Evolutionary conservation across 2,329 filamentous ascomycete genomes (phyloP).

Genomic region (Colletotrichum musae): DNA sequence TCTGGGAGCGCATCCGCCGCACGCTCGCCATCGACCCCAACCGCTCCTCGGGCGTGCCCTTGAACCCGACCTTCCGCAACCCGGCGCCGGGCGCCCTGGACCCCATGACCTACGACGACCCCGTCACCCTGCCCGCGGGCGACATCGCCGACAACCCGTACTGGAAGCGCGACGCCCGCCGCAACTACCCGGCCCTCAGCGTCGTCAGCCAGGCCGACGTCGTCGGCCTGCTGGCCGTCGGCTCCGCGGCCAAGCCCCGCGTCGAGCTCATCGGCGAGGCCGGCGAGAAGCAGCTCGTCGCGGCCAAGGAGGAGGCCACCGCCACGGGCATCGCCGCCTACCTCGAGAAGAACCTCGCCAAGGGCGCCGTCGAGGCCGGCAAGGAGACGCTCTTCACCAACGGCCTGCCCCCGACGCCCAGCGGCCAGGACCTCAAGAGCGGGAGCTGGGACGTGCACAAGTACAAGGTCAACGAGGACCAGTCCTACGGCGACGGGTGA

Average conservation of each 20-base stretch:
- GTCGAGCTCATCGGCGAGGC: slow-evolving; percentile 81
- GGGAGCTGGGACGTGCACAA: slow-evolving; percentile 77
- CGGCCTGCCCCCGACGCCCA: slow-evolving; percentile 89
- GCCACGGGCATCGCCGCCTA: slow-evolving; percentile 79
- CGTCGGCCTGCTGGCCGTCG: slow-evolving; percentile 87
- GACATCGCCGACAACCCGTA: slow-evolving; percentile 94
- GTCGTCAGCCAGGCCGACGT: slow-evolving; percentile 88
- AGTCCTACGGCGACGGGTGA: slow-evolving; percentile 79
- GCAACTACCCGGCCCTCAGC: slow-evolving; percentile 85
- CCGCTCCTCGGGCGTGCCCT: slow-evolving; percentile 90
- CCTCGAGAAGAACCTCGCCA: slow-evolving; percentile 72
- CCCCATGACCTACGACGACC: slow-evolving; percentile 82
- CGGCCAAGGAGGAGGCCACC: slow-evolving; percentile 81
- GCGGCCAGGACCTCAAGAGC: slow-evolving; percentile 71
- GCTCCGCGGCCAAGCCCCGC: slow-evolving; percentile 85
- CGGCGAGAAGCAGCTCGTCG: slow-evolving; percentile 76
- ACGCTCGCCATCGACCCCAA: slow-evolving; percentile 85
- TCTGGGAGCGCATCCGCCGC: slow-evolving; percentile 89
- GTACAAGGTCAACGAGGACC: slow-evolving; percentile 75
- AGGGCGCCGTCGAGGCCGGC: slow-evolving; percentile 65
- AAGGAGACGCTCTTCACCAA: slow-evolving; percentile 75
- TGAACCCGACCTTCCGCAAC: slow-evolving; percentile 94
- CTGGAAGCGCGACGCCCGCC: slow-evolving; percentile 93
- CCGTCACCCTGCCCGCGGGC: slow-evolving; percentile 85
- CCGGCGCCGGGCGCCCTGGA: slow-evolving; percentile 83